Evolutionary conservation across 2,329 filamentous ascomycete species (phyloP).

Genomic region (Emericellopsis atlantica): DNA sequence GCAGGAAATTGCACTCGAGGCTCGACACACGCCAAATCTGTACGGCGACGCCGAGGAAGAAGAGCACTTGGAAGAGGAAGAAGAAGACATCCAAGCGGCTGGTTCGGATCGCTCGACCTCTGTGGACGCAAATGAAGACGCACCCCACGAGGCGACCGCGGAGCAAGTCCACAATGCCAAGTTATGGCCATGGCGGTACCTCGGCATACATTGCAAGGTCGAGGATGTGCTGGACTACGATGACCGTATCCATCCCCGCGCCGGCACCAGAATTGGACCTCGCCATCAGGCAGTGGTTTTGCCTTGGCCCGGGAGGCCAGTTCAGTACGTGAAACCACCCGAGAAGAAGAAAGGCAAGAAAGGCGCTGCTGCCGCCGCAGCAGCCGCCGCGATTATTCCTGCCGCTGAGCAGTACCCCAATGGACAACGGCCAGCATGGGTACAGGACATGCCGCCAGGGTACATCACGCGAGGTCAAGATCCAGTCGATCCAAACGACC

Average conservation of each 20-base stretch:
- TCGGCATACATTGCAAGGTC: conserved; percentile 89
- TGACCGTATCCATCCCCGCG: conserved; percentile 91
- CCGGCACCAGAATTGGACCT: conserved; percentile 82
- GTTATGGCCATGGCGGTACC: conserved; percentile 90
- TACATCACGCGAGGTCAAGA: conserved; percentile 82
- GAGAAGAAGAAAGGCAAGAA: conserved; percentile 77
- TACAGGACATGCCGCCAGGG: conserved; percentile 80
- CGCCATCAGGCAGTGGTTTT: conserved; percentile 80
- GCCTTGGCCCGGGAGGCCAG: conserved; percentile 74
- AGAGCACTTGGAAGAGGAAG: conserved; percentile 55
- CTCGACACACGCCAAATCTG: conserved; percentile 69
- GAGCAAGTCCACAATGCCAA: conserved; percentile 89
- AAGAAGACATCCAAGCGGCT: conserved; percentile 46
- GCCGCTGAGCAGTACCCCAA: conserved; percentile 72
- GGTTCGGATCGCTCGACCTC: conserved; percentile 48
- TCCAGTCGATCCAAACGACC: conserved; percentile 48
- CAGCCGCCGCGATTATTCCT: conserved; percentile 68
- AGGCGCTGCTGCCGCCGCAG: conserved; percentile 64
- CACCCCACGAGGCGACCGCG: conserved; percentile 51
- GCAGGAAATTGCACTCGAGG: conserved; percentile 87
- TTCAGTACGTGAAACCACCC: conserved; percentile 80
- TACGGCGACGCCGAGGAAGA: conserved; percentile 54
- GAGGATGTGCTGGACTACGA: conserved; percentile 96
- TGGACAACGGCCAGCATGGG: conserved; percentile 80
- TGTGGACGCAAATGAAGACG: conserved; percentile 43